Evolutionary conservation across 441 rosid genomes (phyloP).

Genomic region (Gossypium laxum): DNA sequence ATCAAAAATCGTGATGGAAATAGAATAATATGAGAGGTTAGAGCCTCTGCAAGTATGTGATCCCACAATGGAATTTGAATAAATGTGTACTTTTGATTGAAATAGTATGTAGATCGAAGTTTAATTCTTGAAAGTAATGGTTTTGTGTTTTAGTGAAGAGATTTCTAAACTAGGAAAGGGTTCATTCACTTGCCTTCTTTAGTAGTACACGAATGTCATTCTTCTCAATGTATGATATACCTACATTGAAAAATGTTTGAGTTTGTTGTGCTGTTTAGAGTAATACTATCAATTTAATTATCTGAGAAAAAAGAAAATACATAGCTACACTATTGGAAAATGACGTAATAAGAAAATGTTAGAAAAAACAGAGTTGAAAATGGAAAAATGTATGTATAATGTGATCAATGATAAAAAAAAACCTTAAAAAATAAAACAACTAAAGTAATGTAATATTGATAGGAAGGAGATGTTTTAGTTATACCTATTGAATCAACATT

Average conservation of each 20-base stretch:
- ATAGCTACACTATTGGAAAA: background rate
- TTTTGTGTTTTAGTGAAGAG: background rate
- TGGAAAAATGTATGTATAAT: background rate
- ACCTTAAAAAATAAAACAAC: background rate
- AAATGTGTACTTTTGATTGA: background rate
- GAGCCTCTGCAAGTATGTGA: background rate
- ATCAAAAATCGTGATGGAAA: too few species aligned
- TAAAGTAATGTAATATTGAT: background rate
- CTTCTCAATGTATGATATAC: slow-evolving; percentile 12
- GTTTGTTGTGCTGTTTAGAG: background rate
- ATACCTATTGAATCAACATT: background rate
- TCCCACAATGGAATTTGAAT: background rate
- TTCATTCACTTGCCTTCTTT: slow-evolving; percentile 3
- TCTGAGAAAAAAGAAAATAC: background rate
- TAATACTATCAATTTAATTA: background rate
- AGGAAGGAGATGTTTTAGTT: background rate
- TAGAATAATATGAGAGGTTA: background rate
- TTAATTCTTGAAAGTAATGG: background rate
- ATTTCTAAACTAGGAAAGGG: background rate
- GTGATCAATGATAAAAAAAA: background rate
- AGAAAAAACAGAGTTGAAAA: background rate
- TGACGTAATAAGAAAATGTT: background rate
- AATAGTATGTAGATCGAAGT: background rate
- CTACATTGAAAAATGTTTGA: background rate
- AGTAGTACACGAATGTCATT: slow-evolving; percentile 1